Percentiles rank a stretch among this genome's conserved stretches.
phyloP scores from a whole-genome alignment of 1,284 basidiomycete species.

The Clitocybe nebularis region DNA sequence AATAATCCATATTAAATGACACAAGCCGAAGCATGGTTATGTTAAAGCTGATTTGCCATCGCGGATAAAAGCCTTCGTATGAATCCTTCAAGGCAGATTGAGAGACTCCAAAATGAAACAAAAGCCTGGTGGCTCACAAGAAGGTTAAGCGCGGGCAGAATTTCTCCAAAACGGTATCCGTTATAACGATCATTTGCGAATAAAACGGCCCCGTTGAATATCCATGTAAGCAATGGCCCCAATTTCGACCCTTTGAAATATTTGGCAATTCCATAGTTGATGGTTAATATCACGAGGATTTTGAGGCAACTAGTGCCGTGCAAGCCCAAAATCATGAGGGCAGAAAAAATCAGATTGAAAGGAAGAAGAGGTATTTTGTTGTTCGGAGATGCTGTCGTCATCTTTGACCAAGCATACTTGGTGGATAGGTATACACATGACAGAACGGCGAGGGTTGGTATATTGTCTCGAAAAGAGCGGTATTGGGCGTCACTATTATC shows the following conservation, averaged over 20 bases:
- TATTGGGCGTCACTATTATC: slow-evolving; percentile 88
- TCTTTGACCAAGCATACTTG: slow-evolving; percentile 41
- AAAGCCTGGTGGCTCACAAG: slow-evolving; percentile 23
- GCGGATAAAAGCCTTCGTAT: slow-evolving; percentile 68
- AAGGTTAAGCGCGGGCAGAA: slow-evolving; percentile 53
- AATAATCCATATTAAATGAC: slow-evolving; percentile 90
- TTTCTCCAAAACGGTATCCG: slow-evolving; percentile 68
- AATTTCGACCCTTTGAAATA: slow-evolving; percentile 36
- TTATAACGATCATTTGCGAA: slow-evolving; percentile 77
- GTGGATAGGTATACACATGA: slow-evolving; percentile 42
- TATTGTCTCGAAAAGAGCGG: slow-evolving; percentile 74
- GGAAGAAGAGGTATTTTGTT: slow-evolving; percentile 42
- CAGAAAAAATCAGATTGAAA: slow-evolving; percentile 60
- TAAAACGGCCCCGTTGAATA: slow-evolving; percentile 72
- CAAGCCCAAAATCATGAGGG: slow-evolving; percentile 72
- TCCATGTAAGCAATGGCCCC: slow-evolving; percentile 62
- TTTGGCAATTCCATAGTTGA: slow-evolving; percentile 72
- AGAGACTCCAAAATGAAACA: not conserved
- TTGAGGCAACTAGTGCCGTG: slow-evolving; percentile 88
- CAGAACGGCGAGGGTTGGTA: slow-evolving; percentile 57
- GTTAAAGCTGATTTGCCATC: slow-evolving; percentile 96
- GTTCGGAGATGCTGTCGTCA: slow-evolving; percentile 12
- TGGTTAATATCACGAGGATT: slow-evolving; percentile 63
- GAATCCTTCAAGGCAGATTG: slow-evolving; percentile 53
- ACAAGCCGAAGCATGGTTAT: slow-evolving; percentile 95